Conservation (phyloP, 495 filamentous ascomycete species). For the Penicillium roqueforti region DNA sequence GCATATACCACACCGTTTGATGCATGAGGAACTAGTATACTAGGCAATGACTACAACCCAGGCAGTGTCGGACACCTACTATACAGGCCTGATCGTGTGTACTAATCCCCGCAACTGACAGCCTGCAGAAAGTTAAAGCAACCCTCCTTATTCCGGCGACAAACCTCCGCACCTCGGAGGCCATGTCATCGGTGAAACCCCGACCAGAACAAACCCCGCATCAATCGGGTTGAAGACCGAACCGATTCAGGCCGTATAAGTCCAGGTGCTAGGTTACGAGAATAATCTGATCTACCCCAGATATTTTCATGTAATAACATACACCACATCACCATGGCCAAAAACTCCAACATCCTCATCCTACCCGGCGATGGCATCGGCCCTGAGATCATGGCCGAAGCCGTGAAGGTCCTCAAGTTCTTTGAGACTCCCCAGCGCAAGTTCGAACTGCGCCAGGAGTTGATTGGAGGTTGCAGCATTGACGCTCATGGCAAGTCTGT, state of each 20-base stretch:
- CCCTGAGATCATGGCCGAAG: conserved; percentile 52
- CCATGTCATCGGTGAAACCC: conserved; percentile 14
- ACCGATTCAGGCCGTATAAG: conserved; percentile 8
- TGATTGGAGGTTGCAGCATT: conserved; percentile 48
- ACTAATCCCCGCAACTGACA: not conserved
- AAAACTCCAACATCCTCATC: conserved; percentile 46
- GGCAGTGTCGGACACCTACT: not conserved
- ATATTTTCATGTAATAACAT: not conserved
- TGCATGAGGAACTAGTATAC: not conserved
- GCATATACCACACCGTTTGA: not conserved
- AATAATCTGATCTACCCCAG: not conserved
- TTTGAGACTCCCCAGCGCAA: conserved; percentile 36
- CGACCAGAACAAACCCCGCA: conserved; percentile 20
- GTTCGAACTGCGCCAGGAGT: conserved; percentile 42
- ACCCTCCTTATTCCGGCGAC: not conserved
- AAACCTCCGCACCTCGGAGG: conserved; percentile 5
- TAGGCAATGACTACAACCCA: not conserved
- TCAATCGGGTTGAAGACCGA: conserved; percentile 23
- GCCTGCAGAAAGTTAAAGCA: not conserved
- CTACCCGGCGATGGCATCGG: conserved; percentile 54
- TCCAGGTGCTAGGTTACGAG: not conserved
- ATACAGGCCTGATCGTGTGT: not conserved
- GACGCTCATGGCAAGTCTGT: conserved; percentile 44
- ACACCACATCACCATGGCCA: conserved; percentile 12
- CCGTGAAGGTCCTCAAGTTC: conserved; percentile 47